These are phyloP conservation scores for Colletotrichum sp. DNA, from an alignment of 2,329 filamentous ascomycete genomes.

Conservation along the genomic window DNA sequence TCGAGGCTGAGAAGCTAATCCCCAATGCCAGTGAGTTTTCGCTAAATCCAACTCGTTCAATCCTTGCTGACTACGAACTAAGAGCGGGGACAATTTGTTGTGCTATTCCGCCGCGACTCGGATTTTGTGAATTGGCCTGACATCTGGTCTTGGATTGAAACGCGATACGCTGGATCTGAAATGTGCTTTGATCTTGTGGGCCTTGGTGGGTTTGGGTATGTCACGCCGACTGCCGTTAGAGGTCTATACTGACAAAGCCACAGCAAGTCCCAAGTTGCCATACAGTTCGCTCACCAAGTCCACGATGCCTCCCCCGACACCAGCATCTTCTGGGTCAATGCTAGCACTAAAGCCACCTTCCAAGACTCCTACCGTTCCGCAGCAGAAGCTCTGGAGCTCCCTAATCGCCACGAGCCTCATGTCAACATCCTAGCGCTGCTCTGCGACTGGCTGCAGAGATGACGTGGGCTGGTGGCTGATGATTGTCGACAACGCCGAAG, in stretches of 20 bases:
- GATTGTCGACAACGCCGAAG: constrained; percentile 21
- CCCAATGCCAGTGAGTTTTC: background rate
- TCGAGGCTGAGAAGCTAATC: background rate
- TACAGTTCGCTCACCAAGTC: constrained; percentile 16
- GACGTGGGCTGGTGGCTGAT: constrained; percentile 24
- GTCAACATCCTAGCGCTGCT: constrained; percentile 17
- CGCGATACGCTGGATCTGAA: background rate
- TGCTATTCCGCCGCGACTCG: constrained; percentile 19
- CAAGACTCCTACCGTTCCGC: constrained; percentile 14
- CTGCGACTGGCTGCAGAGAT: constrained; percentile 20
- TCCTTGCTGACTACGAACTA: background rate
- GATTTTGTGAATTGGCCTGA: constrained; percentile 16
- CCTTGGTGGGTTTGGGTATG: constrained; percentile 21
- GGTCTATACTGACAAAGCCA: background rate
- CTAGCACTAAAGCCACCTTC: constrained; percentile 5
- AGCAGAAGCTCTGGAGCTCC: constrained; percentile 10
- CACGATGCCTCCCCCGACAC: background rate
- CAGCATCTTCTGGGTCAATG: constrained; percentile 21
- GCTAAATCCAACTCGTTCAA: background rate
- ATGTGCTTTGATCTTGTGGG: constrained; percentile 13
- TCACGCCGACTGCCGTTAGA: background rate
- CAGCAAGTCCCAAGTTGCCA: constrained; percentile 24
- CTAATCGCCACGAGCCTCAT: constrained; percentile 4
- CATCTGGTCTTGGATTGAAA: constrained; percentile 6
- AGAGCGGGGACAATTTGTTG: background rate